phyloP scores from a whole-genome alignment of 441 rosid species.

The Pelargonium fulgidum region DNA sequence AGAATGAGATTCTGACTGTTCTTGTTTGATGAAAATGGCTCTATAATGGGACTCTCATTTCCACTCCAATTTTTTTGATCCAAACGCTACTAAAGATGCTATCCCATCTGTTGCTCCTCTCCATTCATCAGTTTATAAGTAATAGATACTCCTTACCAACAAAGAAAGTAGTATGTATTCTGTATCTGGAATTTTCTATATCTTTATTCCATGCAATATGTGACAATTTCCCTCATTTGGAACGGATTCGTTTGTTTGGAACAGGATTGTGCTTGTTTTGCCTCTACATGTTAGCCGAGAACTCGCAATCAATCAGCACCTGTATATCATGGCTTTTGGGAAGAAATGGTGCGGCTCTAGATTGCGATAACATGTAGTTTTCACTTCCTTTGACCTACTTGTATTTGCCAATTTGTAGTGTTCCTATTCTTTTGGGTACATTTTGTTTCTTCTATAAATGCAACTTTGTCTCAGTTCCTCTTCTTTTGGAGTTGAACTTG shows the following conservation, averaged over 20 bases:
- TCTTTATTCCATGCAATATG: background rate
- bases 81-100: too few species aligned
- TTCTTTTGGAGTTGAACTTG: too few species aligned
- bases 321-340: conserved; percentile 28
- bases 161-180: background rate
- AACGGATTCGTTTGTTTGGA: conserved; percentile 9
- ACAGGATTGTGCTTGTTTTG: conserved; percentile 77
- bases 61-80: too few species aligned
- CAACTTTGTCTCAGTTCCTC: background rate
- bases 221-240: background rate
- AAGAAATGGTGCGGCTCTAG: conserved; percentile 27
- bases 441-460: conserved; percentile 7
- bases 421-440: background rate
- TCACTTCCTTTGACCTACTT: background rate
- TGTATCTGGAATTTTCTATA: background rate
- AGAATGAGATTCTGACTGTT: too few species aligned
- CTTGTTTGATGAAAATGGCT: too few species aligned
- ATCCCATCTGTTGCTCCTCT: too few species aligned
- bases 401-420: background rate
- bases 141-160: too few species aligned
- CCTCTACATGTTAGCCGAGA: conserved; percentile 51
- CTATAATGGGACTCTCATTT: too few species aligned
- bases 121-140: too few species aligned
- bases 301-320: conserved; percentile 37
- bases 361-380: conserved; percentile 25